Evolutionary conservation across 805 yeast species (phyloP), one percentile per base, ranked within the genome.

Genomic region (Starmerella vitae): DNA sequence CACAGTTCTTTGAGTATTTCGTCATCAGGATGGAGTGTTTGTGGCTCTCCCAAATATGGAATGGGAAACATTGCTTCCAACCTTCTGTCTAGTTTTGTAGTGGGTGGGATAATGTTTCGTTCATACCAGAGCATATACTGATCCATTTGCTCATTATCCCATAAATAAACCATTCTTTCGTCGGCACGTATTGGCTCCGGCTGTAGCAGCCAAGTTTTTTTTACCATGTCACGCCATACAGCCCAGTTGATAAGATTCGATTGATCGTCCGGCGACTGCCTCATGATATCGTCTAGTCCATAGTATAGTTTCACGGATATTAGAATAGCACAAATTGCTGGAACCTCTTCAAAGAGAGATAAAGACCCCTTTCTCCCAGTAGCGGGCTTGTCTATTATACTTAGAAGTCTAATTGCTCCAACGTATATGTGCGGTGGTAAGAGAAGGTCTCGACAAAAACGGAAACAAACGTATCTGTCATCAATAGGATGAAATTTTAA

Each of bases 41-140:
- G 24, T 9, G 15, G 26, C 9, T 15, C 30, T 12, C 18, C 15
- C 7, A 15, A 8, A 7, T 33, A 28, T 12, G 30, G 29, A 15
- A 38, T 18, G 6, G 59, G 58, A 30, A 55, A 55, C 41, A 54
- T 20, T 19, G 41, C 41, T 4, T 28, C 31, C 28, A 55, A 31
- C 4, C 55, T 41, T 10, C 42, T 18, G 12, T 33, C 34, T 6
- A 36, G 25, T 5, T 13, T 17, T 4, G 28, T 20, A n/a, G 14
- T 22, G 12, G 17, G 21, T 3, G 36, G 34, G 5, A 35, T 21
- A 13, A 44, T 29, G 3, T 30, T 20, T 5, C 20, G 14, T 36
- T 63, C 58, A 37, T 70, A 63, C 74, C 78, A 71, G 18, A 65
- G 59, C 20, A 75, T 53, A 53, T 74, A 78, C 20, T 61, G 54